These are phyloP conservation scores for Penicillium sp. DNA, from an alignment of 2,329 filamentous ascomycete species.

Conservation along the genomic window DNA sequence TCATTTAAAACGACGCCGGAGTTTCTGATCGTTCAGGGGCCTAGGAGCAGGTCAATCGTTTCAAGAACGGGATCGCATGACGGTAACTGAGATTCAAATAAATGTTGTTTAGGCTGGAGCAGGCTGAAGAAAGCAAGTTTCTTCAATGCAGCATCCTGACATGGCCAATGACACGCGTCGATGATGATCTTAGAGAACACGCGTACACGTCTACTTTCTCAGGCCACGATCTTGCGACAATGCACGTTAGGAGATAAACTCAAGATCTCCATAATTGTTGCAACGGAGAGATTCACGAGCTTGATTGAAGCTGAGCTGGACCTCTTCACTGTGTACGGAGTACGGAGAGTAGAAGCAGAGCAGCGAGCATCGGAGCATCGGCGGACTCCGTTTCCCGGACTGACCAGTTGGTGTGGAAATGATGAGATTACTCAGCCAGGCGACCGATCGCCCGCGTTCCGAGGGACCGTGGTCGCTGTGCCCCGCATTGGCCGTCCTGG, in stretches of 20 bases:
- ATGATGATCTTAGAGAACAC: background rate
- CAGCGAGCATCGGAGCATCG: background rate
- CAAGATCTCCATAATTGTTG: too few relatives aligned
- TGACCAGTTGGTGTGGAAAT: background rate
- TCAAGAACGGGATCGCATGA: background rate
- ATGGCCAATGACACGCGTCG: background rate
- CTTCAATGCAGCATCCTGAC: background rate
- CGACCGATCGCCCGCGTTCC: background rate
- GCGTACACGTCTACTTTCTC: background rate
- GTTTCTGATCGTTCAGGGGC: background rate
- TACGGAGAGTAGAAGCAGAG: too few relatives aligned
- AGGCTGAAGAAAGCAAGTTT: background rate
- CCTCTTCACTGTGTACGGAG: too few relatives aligned
- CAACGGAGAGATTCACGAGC: background rate
- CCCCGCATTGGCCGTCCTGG: slow-evolving; percentile 3
- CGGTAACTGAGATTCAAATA: background rate
- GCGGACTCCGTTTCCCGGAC: slow-evolving; percentile 2
- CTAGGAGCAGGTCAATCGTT: background rate
- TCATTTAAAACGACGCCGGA: slow-evolving; percentile 4
- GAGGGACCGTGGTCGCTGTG: background rate
- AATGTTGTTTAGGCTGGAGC: background rate
- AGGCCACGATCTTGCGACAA: background rate
- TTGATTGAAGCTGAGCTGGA: too few relatives aligned
- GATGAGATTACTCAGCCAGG: background rate
- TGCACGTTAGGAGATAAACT: background rate